A percentile compares a stretch with the other conserved stretches of the same genome.
Evolutionary conservation across 164 flowering plant species (phyloP).

Genomic region (Nelumbo lutea): DNA sequence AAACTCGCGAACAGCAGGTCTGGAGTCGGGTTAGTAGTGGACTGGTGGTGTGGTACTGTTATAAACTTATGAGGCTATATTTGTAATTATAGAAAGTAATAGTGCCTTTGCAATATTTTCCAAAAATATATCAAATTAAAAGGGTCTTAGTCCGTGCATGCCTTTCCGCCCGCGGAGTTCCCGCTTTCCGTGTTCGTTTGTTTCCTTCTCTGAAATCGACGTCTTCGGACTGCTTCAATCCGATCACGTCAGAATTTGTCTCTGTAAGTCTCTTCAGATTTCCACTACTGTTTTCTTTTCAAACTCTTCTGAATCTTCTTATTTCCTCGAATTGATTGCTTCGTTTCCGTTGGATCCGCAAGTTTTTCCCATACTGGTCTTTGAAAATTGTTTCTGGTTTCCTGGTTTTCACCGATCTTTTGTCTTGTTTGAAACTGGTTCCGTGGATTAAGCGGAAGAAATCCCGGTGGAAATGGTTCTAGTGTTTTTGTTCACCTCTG

Average conservation of each 20-base stretch:
- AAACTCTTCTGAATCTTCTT: background rate
- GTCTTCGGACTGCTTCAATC: slow-evolving; percentile 9
- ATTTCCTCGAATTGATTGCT: background rate
- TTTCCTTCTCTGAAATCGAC: background rate
- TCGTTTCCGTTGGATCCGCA: slow-evolving; percentile 1
- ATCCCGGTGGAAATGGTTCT: background rate
- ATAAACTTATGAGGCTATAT: too few relatives aligned
- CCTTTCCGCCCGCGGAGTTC: slow-evolving; percentile 11
- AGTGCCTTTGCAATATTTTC: background rate
- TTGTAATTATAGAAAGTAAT: background rate
- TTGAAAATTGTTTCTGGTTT: too few relatives aligned
- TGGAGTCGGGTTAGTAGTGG: too few relatives aligned
- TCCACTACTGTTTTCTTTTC: background rate
- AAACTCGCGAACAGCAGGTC: too few relatives aligned
- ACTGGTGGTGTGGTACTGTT: too few relatives aligned
- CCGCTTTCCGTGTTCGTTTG: slow-evolving; percentile 15
- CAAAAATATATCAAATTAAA: background rate
- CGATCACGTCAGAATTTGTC: background rate
- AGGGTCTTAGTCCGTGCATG: background rate
- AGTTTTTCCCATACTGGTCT: background rate
- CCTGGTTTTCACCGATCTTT: background rate
- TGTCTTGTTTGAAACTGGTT: too few relatives aligned
- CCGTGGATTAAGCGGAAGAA: background rate
- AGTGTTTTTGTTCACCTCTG: background rate
- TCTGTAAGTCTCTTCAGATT: background rate